Base-by-base conservation (phyloP, 176 grass and related monocot genomes). In the Urochloa ruziziensis region DNA sequence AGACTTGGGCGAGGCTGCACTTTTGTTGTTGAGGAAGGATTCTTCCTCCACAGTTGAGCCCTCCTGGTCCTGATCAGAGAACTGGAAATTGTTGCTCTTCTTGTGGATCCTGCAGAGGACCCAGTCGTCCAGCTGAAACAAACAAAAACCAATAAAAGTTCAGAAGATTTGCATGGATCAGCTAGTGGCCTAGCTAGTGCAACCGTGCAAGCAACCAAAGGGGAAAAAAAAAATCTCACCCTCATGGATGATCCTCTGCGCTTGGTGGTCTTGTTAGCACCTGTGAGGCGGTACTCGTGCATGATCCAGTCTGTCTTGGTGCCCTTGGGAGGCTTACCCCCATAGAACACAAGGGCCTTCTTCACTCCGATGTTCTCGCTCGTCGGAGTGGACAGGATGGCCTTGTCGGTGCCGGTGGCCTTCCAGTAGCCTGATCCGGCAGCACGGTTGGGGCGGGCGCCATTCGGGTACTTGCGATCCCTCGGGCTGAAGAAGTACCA, bases 221-320 rank as follows among this genome's bases (percentile, higher is more conserved):
- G 6, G 36, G 36, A 37, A 24, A 11, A 4, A 21, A 16, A 0
- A 6, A 19, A 10, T 13, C 86, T 33, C 44, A 92, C 92, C 87
- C 85, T 90, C 89, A 92, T 92, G 56, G 89, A 87, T 11, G 89
- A 76, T 67, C 77, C 90, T 34, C 74, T 80, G 12, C 64, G 87
- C 54, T 67, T 83, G 16, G 30, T 37, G 62, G 23, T 62, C n/a
- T 14, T 83, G 78, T 19, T 27, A 5, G 49, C 21, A 18, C 17
- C 28, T 0, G 73, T 30, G 54, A 96, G 83, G 15, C 92, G 88
- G 74, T 91, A 97, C 82, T 97, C 94, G 18, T 97, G 94, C 94
- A 97, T 97, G 85, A 97, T 90, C 94, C 94, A 97, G 18, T 91
- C 92, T 0, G 94, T 92, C 68, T 97, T 97, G 18, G 62, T 34